These are phyloP conservation scores for Cocos nucifera DNA, from an alignment of 176 grass and related monocot genomes.

Conservation along the genomic window DNA sequence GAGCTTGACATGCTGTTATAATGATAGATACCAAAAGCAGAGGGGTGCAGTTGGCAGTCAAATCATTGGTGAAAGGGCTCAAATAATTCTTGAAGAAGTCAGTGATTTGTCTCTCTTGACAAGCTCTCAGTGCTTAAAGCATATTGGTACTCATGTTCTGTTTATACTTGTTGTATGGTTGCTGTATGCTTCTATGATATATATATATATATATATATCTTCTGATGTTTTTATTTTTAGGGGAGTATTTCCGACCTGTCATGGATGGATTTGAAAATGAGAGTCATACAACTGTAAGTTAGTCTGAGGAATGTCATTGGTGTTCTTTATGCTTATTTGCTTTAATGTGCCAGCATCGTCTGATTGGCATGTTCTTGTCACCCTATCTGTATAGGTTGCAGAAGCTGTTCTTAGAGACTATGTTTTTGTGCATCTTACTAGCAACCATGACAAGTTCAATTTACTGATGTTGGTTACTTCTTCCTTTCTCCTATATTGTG, in stretches of 20 bases:
- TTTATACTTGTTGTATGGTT: slow-evolving; percentile 21
- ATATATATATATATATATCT: not conserved
- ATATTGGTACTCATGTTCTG: slow-evolving; percentile 59
- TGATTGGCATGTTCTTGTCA: no score
- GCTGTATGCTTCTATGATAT: slow-evolving; percentile 16
- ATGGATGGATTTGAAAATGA: slow-evolving; percentile 82
- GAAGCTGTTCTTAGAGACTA: slow-evolving; percentile 81
- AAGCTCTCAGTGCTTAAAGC: slow-evolving; percentile 55
- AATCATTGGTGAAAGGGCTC: slow-evolving; percentile 87
- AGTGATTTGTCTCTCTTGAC: slow-evolving; percentile 72
- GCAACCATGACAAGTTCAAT: slow-evolving; percentile 84
- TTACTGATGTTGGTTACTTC: slow-evolving; percentile 65
- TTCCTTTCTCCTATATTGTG: slow-evolving; percentile 8
- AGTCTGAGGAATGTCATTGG: no score
- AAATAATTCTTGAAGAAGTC: slow-evolving; percentile 92
- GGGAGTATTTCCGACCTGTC: slow-evolving; percentile 73
- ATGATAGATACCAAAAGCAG: slow-evolving; percentile 54
- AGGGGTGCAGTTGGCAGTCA: slow-evolving; percentile 81
- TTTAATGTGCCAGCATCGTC: slow-evolving; percentile 7
- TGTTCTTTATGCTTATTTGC: not conserved
- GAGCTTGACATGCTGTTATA: slow-evolving; percentile 86
- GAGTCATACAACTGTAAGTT: slow-evolving; percentile 58
- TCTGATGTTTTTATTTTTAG: slow-evolving; percentile 34
- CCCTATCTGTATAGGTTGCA: slow-evolving; percentile 51
- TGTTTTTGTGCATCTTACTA: slow-evolving; percentile 67